These are phyloP conservation scores for Fusarium sp. DNA, from an alignment of 2,329 filamentous ascomycete genomes.

Conservation along the genomic window DNA sequence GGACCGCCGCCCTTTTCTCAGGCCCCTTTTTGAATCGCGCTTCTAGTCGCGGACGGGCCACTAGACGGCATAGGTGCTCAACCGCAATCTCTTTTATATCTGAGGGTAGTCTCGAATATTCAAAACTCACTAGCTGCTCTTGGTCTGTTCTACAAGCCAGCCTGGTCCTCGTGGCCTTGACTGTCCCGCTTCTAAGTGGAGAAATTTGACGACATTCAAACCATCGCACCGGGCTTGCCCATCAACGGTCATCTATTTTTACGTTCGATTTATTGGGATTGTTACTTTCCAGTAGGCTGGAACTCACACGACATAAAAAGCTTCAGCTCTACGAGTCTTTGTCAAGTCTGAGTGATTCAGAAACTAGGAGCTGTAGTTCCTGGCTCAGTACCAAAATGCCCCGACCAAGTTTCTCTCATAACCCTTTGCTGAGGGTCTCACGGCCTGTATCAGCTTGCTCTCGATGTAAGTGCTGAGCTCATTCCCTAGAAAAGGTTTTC, in stretches of 20 bases:
- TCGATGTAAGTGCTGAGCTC: slow-evolving; percentile 64
- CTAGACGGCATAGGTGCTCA: background rate
- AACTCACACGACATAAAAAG: background rate
- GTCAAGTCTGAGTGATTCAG: background rate
- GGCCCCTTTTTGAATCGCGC: slow-evolving; percentile 28
- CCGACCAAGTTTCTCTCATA: slow-evolving; percentile 61
- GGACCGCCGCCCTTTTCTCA: slow-evolving; percentile 23
- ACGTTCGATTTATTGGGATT: slow-evolving; percentile 11
- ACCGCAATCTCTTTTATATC: slow-evolving; percentile 18
- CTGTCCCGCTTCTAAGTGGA: slow-evolving; percentile 41
- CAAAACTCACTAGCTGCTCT: slow-evolving; percentile 19
- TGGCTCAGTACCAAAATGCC: slow-evolving; percentile 51
- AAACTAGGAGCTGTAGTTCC: background rate
- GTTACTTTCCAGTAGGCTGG: background rate
- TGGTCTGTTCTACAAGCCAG: slow-evolving; percentile 26
- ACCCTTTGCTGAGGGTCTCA: slow-evolving; percentile 76
- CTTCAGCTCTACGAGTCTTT: background rate
- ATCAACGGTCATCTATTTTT: slow-evolving; percentile 26
- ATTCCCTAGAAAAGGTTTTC: background rate
- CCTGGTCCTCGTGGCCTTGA: slow-evolving; percentile 33
- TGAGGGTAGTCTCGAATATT: slow-evolving; percentile 1
- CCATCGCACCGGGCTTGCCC: slow-evolving; percentile 23
- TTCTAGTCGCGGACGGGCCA: slow-evolving; percentile 17
- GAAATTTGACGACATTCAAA: slow-evolving; percentile 43
- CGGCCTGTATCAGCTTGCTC: slow-evolving; percentile 84